Evolutionary conservation across 2,329 filamentous ascomycete genomes (phyloP), one percentile per base, ranked within the genome.

Genomic region (Polytolypa hystricis): DNA sequence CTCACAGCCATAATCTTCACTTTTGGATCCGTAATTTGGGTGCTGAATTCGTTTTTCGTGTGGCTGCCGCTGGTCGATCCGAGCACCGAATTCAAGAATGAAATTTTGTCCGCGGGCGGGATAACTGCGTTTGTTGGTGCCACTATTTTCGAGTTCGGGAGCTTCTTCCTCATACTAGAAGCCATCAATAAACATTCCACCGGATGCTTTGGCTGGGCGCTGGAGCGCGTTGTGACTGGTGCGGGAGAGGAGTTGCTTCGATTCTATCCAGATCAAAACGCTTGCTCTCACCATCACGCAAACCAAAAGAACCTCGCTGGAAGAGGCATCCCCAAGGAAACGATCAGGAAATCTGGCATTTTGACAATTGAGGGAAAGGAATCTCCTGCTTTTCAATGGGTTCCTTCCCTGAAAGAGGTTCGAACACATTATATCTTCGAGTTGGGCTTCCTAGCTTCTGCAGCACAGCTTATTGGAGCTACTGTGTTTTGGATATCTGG

Each of bases 191-290:
- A 77, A 48, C 74, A 80, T 47, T 62, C 70, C 9, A 60, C 69
- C 0, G 74, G 71, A 9, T 83, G 78, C 52, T 82, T 82, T 50
- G 78, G 79, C 3, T 83, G 77, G 77, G 78, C 77, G 0, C 47
- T 82, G 1, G 71, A 79, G 44, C 63, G 64, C 15, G 64, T 63
- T 0, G 27, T 71, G 2, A 60, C 60, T 27, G 52, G 53, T 32
- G 48, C 48, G 10, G 42, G 44, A 12, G 49, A 49, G 15, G 40
- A 46, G 7, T 10, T 31, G 7, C 7, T 31, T 23, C 18, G 20
- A 21, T 11, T 30, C 9, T 16, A 37, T 28, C n/a, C 20, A 17
- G 28, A 37, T 23, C 21, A 25, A n/a, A 25, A 17, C 5, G 25
- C 8, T 28, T 67, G 64, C 44, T 41, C 30, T 1, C 65, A 67